Base-by-base conservation (phyloP, 2,329 filamentous ascomycete genomes). In the Torrubiella hemipterigena region DNA sequence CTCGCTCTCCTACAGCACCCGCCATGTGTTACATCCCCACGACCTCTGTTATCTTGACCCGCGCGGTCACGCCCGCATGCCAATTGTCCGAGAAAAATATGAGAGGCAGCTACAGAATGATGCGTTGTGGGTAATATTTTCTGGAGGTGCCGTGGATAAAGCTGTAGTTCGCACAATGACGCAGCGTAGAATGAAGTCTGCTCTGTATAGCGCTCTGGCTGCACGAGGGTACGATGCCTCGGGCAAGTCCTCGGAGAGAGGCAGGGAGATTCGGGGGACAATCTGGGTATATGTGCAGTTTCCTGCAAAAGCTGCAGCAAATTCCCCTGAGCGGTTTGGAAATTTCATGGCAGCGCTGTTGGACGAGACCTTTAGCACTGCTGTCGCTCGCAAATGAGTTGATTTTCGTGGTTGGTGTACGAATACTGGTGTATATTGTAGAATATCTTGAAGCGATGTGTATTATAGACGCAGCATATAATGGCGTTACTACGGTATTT, bases 41-140 rank as follows among this genome's bases (percentile, higher is more conserved):
- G 46, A 59, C 32, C 38, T 54, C 11, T 40, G 40, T 6, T 55
- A 45, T 33, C 45, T 61, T 14, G 46, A 47, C 6, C 46, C 50
- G 2, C 42, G 43, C 8, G 52, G 49, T 6, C 51, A 60, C 29
- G 48, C 57, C 1, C 35, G 56, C 15, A 35, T 39, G 4, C 38
- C 46, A 3, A 27, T 38, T 18, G 37, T 47, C n/a, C 45, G 47
- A 29, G 29, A 33, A 19, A 39, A 44, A 16, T 54, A 53, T 34
- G 44, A 41, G n/a, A 37, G 34, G 3, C 52, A 45, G 34, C 14
- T 40, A 4, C 30, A 30, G 8, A 38, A 49, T 15, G 36, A 50
- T 23, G 48, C 52, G 18, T 39, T 59, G 12, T 59, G 55, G 55
- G 33, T 55, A 7, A 41, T 51, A 24, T 37, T 43, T 3, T 43